Percentiles rank a stretch among this genome's conserved stretches.
phyloP scores from a whole-genome alignment of 1,284 basidiomycete genomes.

The Naganishia sp. region DNA sequence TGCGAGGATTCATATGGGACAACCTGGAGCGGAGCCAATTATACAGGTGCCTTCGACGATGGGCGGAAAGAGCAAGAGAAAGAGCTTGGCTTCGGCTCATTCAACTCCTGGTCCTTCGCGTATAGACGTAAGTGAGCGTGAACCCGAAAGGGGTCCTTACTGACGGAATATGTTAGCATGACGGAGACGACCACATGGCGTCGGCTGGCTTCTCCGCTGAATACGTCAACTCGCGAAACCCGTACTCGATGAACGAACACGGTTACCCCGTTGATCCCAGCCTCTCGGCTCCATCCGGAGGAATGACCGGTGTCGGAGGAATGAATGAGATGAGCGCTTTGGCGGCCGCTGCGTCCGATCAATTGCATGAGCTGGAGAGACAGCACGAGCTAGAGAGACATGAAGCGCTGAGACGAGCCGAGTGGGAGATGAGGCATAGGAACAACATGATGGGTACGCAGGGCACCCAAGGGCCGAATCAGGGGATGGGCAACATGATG shows the following conservation, averaged over 20 bases:
- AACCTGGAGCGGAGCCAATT: constrained; percentile 30
- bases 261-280: constrained; percentile 39
- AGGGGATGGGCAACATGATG: constrained; percentile 2
- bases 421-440: constrained; percentile 74
- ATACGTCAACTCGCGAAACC: constrained; percentile 38
- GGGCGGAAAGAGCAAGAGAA: constrained; percentile 40
- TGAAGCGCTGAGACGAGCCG: constrained; percentile 77
- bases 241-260: constrained; percentile 30
- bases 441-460: constrained; percentile 44
- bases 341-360: constrained; percentile 78
- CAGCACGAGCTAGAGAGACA: constrained; percentile 70
- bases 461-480: not conserved
- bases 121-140: constrained; percentile 42
- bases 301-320: constrained; percentile 53
- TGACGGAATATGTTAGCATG: constrained; percentile 32
- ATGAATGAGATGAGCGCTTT: constrained; percentile 63
- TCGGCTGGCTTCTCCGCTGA: constrained; percentile 18
- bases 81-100: constrained; percentile 30
- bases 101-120: constrained; percentile 39
- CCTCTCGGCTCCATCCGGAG: constrained; percentile 43
- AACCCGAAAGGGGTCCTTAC: constrained; percentile 5
- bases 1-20: constrained; percentile 79
- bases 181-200: constrained; percentile 45
- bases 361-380: constrained; percentile 80
- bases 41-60: not conserved